Evolutionary conservation across 768 basidiomycete genomes (phyloP).

Genomic region (Lanmaoa pseudosensibilis): DNA sequence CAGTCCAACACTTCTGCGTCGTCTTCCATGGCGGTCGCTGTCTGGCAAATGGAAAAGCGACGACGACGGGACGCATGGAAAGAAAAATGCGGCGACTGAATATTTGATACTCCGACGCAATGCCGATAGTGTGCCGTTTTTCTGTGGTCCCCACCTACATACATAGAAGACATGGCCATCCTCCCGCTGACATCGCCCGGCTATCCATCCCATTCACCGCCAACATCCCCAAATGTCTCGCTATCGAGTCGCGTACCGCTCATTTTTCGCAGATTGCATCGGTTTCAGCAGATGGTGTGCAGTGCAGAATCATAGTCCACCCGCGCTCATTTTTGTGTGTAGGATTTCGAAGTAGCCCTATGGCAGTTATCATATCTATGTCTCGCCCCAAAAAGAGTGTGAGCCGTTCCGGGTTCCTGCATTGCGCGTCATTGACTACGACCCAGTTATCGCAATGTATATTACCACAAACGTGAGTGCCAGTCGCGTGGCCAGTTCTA

Average conservation of each 20-base stretch:
- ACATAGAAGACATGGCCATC: constrained; percentile 26
- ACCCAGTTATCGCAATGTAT: constrained; percentile 87
- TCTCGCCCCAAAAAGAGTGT: constrained; percentile 91
- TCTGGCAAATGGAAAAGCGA: constrained; percentile 13
- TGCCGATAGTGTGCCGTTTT: constrained; percentile 24
- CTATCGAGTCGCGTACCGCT: constrained; percentile 64
- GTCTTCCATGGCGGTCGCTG: constrained; percentile 52
- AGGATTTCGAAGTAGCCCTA: constrained; percentile 97
- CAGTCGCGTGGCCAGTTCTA: not conserved
- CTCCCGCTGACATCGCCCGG: constrained; percentile 34
- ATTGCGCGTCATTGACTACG: constrained; percentile 12
- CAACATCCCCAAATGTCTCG: constrained; percentile 13
- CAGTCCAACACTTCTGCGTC: constrained; percentile 73
- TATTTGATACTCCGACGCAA: constrained; percentile 14
- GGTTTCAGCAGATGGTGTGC: constrained; percentile 85
- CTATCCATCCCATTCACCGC: constrained; percentile 21
- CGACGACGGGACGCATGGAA: constrained; percentile 6
- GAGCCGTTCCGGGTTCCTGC: constrained; percentile 24
- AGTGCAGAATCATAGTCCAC: not conserved
- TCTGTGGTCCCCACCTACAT: constrained; percentile 1
- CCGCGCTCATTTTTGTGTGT: constrained; percentile 3
- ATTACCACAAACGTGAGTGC: constrained; percentile 90
- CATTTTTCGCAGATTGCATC: constrained; percentile 75
- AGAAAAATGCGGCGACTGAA: constrained; percentile 16
- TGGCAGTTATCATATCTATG: constrained; percentile 96